Conservation (phyloP, 1,284 basidiomycete species). For the Cryptococcus amylolentus region DNA sequence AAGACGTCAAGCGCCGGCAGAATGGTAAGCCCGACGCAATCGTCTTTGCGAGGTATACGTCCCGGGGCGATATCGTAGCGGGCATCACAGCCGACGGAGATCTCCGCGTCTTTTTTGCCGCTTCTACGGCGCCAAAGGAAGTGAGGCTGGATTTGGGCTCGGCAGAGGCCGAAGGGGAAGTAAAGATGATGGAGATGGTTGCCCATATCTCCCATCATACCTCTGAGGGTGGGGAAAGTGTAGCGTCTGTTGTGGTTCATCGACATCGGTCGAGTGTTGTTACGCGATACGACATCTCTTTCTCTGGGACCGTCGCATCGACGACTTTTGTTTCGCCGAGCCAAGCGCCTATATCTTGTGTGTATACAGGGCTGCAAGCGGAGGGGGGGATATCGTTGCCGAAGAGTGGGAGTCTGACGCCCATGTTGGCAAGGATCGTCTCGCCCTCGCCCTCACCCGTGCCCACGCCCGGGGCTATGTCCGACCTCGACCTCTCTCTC, state of each 20-base stretch:
- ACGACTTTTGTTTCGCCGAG: conserved; percentile 12
- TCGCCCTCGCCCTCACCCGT: conserved; percentile 4
- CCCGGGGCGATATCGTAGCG: conserved; percentile 27
- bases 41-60: conserved; percentile 31
- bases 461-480: not conserved
- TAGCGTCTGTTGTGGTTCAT: conserved; percentile 22
- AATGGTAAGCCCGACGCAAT: conserved; percentile 32
- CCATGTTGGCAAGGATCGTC: conserved; percentile 1
- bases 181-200: conserved; percentile 22
- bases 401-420: not conserved
- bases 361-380: conserved; percentile 18
- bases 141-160: conserved; percentile 35
- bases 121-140: conserved; percentile 12
- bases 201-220: not conserved
- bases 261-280: conserved; percentile 26
- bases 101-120: conserved; percentile 35
- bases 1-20: conserved; percentile 31
- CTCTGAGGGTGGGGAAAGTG: not conserved
- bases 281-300: conserved; percentile 27
- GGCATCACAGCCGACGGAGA: conserved; percentile 42
- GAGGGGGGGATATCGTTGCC: conserved; percentile 18
- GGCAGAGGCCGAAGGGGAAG: conserved; percentile 22
- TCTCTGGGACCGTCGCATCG: not conserved
- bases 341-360: conserved; percentile 16
- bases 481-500: not conserved